A percentile compares a stretch with the other conserved stretches of the same genome.
phyloP scores from a whole-genome alignment of 2,329 filamentous ascomycete species.

The Lecanicillium sp. region DNA sequence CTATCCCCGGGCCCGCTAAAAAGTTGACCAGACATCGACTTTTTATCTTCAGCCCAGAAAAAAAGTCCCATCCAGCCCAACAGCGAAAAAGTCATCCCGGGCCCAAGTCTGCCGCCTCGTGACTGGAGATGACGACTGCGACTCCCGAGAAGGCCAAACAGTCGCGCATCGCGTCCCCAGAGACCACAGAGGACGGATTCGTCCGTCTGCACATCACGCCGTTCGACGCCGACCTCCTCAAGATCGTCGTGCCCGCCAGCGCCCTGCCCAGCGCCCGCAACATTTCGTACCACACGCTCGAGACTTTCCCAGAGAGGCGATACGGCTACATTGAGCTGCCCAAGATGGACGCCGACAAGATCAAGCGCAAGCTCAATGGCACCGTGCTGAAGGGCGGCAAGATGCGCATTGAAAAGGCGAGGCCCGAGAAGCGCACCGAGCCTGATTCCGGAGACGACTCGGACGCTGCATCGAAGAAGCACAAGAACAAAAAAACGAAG shows the following conservation, averaged over 20 bases:
- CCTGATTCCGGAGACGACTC: constrained; percentile 27
- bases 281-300: constrained; percentile 79
- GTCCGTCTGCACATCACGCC: constrained; percentile 75
- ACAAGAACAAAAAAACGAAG: constrained; percentile 25
- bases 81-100: background rate
- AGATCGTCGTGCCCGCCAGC: constrained; percentile 63
- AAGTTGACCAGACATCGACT: constrained; percentile 11
- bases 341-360: constrained; percentile 73
- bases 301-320: constrained; percentile 82
- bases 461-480: constrained; percentile 16
- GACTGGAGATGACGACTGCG: constrained; percentile 12
- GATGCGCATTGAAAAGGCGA: constrained; percentile 76
- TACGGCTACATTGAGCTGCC: constrained; percentile 91
- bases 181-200: constrained; percentile 22
- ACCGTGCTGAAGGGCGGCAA: constrained; percentile 78
- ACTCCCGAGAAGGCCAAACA: background rate
- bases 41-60: background rate
- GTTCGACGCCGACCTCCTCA: constrained; percentile 67
- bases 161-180: constrained; percentile 7
- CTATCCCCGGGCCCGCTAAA: constrained; percentile 11
- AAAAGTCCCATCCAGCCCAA: background rate
- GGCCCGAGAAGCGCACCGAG: constrained; percentile 36
- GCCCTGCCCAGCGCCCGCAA: constrained; percentile 63
- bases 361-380: constrained; percentile 87
- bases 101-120: background rate